Conservation (phyloP, 2,329 filamentous ascomycete genomes). For the Phoma herbarum region DNA sequence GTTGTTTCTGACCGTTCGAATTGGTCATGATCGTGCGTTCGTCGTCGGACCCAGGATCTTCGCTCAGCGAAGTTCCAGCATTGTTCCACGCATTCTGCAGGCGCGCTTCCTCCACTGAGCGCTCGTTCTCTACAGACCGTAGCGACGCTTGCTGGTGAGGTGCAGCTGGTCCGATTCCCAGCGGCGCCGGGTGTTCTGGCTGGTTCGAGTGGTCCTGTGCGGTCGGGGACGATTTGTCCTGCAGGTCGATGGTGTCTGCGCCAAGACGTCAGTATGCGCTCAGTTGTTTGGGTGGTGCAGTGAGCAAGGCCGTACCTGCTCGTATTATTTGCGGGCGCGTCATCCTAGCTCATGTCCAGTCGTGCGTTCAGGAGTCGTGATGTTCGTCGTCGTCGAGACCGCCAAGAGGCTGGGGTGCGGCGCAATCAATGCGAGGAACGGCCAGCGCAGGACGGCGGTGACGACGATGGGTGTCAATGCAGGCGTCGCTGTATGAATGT, state of each 20-base stretch:
- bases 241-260: conserved; percentile 92
- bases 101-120: conserved; percentile 73
- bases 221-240: conserved; percentile 82
- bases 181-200: conserved; percentile 59
- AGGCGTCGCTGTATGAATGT: conserved; percentile 4
- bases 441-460: conserved; percentile 25
- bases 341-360: conserved; percentile 56
- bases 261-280: conserved; percentile 36
- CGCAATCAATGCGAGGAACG: conserved; percentile 40
- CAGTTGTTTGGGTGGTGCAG: neutral
- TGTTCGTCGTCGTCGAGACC: conserved; percentile 22
- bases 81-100: conserved; percentile 65
- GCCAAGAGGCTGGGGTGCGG: conserved; percentile 39
- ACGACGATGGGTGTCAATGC: neutral
- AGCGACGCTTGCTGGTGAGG: conserved; percentile 88
- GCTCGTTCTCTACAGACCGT: conserved; percentile 79
- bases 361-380: conserved; percentile 20
- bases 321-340: conserved; percentile 65
- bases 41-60: conserved; percentile 68
- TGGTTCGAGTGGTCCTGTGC: conserved; percentile 80
- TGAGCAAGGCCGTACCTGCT: conserved; percentile 56
- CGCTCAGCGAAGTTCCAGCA: conserved; percentile 48
- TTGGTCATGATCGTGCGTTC: conserved; percentile 51
- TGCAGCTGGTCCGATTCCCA: conserved; percentile 66
- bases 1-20: conserved; percentile 39